Evolutionary conservation across 805 yeast genomes (phyloP).

Genomic region (Metschnikowia aberdeeniae): DNA sequence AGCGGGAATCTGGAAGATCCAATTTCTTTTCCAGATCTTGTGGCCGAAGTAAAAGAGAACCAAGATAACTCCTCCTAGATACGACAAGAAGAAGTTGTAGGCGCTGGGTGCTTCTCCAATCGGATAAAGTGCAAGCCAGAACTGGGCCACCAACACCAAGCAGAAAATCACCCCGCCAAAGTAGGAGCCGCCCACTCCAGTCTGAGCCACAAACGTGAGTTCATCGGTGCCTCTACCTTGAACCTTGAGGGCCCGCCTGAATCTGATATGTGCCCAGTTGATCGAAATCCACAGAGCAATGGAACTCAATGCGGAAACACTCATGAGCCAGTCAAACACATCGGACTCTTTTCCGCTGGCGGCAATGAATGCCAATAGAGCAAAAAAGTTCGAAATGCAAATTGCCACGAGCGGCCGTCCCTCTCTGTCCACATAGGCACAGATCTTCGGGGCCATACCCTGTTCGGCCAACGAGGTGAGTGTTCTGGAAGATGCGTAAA

Average conservation of each 20-base stretch:
- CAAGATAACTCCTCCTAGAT: conserved; percentile 46
- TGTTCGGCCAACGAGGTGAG: conserved; percentile 63
- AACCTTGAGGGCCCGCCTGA: conserved; percentile 53
- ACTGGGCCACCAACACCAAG: conserved; percentile 39
- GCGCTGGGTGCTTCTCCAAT: conserved; percentile 33
- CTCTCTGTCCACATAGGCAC: conserved; percentile 66
- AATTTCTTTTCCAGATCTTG: conserved; percentile 45
- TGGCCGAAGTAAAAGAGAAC: conserved; percentile 41
- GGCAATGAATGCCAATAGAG: conserved; percentile 58
- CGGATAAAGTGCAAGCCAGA: conserved; percentile 42
- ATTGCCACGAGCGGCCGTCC: conserved; percentile 80
- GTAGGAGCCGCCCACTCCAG: conserved; percentile 35
- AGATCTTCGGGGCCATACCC: conserved; percentile 56
- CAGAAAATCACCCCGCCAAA: conserved; percentile 29
- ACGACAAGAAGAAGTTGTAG: conserved; percentile 40
- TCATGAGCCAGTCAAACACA: conserved; percentile 71
- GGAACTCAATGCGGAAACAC: conserved; percentile 76
- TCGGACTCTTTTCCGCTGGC: conserved; percentile 54
- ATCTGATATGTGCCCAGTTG: conserved; percentile 60
- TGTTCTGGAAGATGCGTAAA: conserved; percentile 56
- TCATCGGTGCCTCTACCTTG: conserved; percentile 45
- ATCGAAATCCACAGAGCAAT: conserved; percentile 78
- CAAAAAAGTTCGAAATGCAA: conserved; percentile 47
- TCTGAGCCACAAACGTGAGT: conserved; percentile 33
- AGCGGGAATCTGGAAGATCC: conserved; percentile 41